A percentile compares a stretch with the other conserved stretches of the same genome.
These are phyloP conservation scores for Trichophyton mentagrophytes DNA, from an alignment of 2,329 filamentous ascomycete genomes.

Conservation along the genomic window DNA sequence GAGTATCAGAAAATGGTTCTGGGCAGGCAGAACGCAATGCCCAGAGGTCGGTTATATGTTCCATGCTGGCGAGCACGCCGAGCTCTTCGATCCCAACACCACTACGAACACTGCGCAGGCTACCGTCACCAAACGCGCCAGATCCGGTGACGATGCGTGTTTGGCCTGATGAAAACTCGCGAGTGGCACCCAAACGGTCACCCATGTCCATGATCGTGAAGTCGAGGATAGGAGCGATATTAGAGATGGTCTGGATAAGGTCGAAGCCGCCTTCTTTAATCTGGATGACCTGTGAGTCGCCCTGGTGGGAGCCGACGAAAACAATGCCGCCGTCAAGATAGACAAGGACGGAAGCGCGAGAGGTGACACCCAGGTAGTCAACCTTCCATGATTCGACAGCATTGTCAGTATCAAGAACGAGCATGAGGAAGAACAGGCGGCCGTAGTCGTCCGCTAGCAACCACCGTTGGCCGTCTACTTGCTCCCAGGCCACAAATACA, in stretches of 20 bases:
- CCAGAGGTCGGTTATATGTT: slow-evolving; percentile 61
- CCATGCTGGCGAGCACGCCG: slow-evolving; percentile 67
- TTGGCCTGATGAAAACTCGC: slow-evolving; percentile 90
- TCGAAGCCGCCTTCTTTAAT: slow-evolving; percentile 50
- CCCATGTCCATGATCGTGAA: slow-evolving; percentile 96
- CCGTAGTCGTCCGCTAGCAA: slow-evolving; percentile 90
- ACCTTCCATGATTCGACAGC: slow-evolving; percentile 63
- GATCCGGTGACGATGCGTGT: slow-evolving; percentile 87
- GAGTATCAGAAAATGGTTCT: slow-evolving; percentile 44
- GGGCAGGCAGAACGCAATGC: slow-evolving; percentile 44
- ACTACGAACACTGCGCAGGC: slow-evolving; percentile 77
- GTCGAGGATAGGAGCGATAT: slow-evolving; percentile 84
- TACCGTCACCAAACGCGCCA: slow-evolving; percentile 79
- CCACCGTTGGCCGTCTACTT: slow-evolving; percentile 68
- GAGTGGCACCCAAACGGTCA: slow-evolving; percentile 65
- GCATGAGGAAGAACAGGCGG: slow-evolving; percentile 67
- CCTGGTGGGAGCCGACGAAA: slow-evolving; percentile 85
- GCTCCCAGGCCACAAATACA: slow-evolving; percentile 84
- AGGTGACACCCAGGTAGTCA: slow-evolving; percentile 52
- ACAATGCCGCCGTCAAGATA: slow-evolving; percentile 57
- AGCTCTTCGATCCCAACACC: slow-evolving; percentile 85
- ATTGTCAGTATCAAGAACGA: slow-evolving; percentile 51
- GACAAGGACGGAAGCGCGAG: slow-evolving; percentile 63
- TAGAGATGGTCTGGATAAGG: slow-evolving; percentile 62
- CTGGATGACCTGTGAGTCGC: slow-evolving; percentile 72